Evolutionary conservation across 352 stramenopile genomes (phyloP).

Genomic region (Phytophthora pini): DNA sequence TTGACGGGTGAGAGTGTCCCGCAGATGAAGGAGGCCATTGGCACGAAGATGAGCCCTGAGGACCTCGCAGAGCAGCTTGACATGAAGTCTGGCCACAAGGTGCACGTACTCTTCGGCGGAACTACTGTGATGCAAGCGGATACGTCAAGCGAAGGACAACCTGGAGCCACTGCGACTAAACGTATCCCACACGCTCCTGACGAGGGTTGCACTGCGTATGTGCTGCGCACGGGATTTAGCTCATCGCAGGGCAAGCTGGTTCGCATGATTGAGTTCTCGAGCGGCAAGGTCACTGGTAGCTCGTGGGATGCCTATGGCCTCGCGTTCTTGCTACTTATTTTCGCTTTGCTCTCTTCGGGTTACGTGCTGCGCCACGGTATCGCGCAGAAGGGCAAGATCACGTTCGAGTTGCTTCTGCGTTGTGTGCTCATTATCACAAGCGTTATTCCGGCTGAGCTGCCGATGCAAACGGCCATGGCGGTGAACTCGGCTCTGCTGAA

Average conservation of each 20-base stretch:
- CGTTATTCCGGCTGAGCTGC: slow-evolving; percentile 98
- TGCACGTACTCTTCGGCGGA: slow-evolving; percentile 94
- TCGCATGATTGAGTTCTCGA: slow-evolving; percentile 98
- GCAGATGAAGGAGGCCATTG: slow-evolving; percentile 97
- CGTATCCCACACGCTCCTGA: slow-evolving; percentile 87
- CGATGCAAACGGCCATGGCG: slow-evolving; percentile 97
- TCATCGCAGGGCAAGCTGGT: slow-evolving; percentile 98
- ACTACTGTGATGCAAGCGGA: slow-evolving; percentile 92
- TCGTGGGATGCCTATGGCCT: slow-evolving; percentile 97
- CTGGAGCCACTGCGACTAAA: slow-evolving; percentile 21
- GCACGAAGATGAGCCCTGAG: slow-evolving; percentile 73
- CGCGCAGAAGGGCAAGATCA: slow-evolving; percentile 91
- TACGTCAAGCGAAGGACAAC: slow-evolving; percentile 41
- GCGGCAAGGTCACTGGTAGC: slow-evolving; percentile 95
- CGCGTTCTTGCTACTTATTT: slow-evolving; percentile 96
- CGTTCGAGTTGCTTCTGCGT: slow-evolving; percentile 96
- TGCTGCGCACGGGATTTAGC: slow-evolving; percentile 97
- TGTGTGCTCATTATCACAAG: slow-evolving; percentile 99
- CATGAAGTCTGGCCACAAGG: slow-evolving; percentile 90
- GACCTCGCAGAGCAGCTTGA: slow-evolving; percentile 77
- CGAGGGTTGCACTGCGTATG: slow-evolving; percentile 93
- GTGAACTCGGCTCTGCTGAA: slow-evolving; percentile 97
- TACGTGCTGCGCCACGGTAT: slow-evolving; percentile 95
- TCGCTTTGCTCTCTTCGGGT: slow-evolving; percentile 94
- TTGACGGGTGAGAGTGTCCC: slow-evolving; percentile 98